These are phyloP conservation scores for Aspergillus nomiae DNA, from an alignment of 2,329 filamentous ascomycete species.

Conservation along the genomic window DNA sequence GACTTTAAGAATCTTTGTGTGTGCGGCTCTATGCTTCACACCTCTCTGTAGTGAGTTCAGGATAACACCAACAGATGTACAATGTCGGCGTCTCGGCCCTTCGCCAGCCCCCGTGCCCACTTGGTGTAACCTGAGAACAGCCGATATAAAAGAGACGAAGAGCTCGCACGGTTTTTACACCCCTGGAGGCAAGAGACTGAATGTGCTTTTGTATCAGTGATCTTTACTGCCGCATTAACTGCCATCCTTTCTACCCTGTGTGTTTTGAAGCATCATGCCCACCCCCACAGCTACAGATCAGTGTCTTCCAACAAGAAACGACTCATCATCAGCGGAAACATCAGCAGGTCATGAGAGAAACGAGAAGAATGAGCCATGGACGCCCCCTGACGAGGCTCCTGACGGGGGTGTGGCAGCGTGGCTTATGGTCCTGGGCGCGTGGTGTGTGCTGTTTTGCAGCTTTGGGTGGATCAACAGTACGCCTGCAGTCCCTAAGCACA, in stretches of 20 bases:
- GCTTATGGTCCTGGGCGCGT: slow-evolving; percentile 10
- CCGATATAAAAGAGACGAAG: too few species aligned
- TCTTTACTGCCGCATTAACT: background rate
- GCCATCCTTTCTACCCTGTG: too few species aligned
- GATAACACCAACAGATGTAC: too few species aligned
- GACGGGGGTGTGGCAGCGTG: slow-evolving; percentile 1
- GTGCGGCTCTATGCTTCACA: too few species aligned
- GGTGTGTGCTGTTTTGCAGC: slow-evolving; percentile 10
- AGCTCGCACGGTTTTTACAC: fast-evolving
- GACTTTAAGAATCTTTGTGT: too few species aligned
- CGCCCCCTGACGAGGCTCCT: background rate
- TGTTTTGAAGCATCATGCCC: background rate
- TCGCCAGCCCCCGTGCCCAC: too few species aligned
- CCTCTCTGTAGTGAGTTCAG: too few species aligned
- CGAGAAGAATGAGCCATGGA: background rate
- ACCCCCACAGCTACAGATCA: background rate
- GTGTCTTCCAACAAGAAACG: background rate
- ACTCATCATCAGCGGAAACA: background rate
- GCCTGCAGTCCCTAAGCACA: background rate
- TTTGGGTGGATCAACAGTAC: slow-evolving; percentile 11
- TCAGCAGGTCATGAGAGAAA: background rate
- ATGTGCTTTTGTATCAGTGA: fast-evolving
- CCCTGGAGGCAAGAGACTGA: fast-evolving
- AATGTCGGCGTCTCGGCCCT: too few species aligned
- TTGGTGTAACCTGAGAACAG: too few species aligned